Conservation (phyloP, 352 stramenopile genomes). For the Plasmopara halstedii region DNA sequence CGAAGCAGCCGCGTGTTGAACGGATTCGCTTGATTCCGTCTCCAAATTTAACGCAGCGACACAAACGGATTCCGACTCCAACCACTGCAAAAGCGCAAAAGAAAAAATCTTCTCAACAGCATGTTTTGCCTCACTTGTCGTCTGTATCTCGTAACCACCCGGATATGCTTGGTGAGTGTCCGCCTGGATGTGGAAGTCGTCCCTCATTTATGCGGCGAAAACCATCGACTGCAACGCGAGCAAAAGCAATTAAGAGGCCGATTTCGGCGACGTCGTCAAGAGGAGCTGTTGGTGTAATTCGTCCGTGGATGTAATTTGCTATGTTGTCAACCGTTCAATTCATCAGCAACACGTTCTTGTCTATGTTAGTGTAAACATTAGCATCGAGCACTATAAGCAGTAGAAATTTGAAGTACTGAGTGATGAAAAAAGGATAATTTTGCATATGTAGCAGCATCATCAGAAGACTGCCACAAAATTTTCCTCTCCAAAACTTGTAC, state of each 20-base stretch:
- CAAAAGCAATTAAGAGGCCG: slow-evolving; percentile 10
- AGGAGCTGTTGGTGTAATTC: slow-evolving; percentile 18
- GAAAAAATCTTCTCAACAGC: slow-evolving; percentile 14
- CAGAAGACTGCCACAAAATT: too few species aligned
- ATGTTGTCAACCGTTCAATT: background rate
- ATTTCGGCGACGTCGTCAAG: slow-evolving; percentile 7
- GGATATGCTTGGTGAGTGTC: slow-evolving; percentile 10
- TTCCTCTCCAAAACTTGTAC: too few species aligned
- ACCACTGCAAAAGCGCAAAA: slow-evolving; percentile 4
- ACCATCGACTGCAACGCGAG: slow-evolving; percentile 2
- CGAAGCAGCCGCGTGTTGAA: slow-evolving; percentile 25
- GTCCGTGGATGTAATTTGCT: slow-evolving; percentile 23
- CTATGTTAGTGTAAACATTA: too few species aligned
- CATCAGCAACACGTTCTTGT: background rate
- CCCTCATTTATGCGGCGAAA: slow-evolving; percentile 17
- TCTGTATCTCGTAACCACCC: background rate
- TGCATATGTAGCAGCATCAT: too few species aligned
- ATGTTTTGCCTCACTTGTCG: background rate
- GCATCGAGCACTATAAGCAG: too few species aligned
- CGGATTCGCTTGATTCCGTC: slow-evolving; percentile 45
- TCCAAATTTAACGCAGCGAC: slow-evolving; percentile 31
- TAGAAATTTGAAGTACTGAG: too few species aligned
- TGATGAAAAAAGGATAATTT: too few species aligned
- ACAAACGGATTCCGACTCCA: slow-evolving; percentile 33
- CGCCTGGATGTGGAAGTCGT: slow-evolving; percentile 22